Conservation (phyloP, 75 land plant genomes). For the Pinus taeda region DNA sequence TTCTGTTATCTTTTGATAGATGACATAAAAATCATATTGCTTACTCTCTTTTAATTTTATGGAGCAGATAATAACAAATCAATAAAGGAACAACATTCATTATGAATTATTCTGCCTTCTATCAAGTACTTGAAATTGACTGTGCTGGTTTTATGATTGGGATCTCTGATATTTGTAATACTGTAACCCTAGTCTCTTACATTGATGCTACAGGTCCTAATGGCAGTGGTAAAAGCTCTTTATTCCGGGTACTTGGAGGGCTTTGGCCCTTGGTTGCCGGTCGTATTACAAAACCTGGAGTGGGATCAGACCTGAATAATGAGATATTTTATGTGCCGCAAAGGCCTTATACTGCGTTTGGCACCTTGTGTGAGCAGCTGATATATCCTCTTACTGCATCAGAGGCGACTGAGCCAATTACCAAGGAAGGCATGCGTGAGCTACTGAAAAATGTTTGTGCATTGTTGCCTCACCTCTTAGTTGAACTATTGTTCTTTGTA, state of each 20-base stretch:
- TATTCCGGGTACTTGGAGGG: slow-evolving; percentile 96
- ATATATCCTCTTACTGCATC: slow-evolving; percentile 92
- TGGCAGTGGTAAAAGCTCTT: slow-evolving; percentile 99
- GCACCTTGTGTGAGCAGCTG: slow-evolving; percentile 95
- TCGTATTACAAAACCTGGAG: slow-evolving; percentile 91
- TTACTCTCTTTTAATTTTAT: no score
- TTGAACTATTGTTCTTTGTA: not conserved
- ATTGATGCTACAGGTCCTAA: slow-evolving; percentile 75
- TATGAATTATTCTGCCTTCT: not conserved
- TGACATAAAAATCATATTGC: no score
- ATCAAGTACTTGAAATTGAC: not conserved
- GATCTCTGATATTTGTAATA: not conserved
- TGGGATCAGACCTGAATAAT: slow-evolving; percentile 93
- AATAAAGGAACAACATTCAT: no score
- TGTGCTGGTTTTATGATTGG: not conserved
- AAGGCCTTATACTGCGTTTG: slow-evolving; percentile 97
- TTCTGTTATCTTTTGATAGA: not conserved
- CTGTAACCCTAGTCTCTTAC: not conserved
- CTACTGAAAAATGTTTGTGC: slow-evolving; percentile 77
- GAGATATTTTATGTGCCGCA: slow-evolving; percentile 99
- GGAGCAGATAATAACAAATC: no score
- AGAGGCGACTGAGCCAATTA: slow-evolving; percentile 75
- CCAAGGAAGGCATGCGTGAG: slow-evolving; percentile 81
- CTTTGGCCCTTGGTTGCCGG: slow-evolving; percentile 98
- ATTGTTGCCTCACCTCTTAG: not conserved